These are phyloP conservation scores for Eleusine coracana DNA, from an alignment of 176 grass and related monocot species.

Conservation along the genomic window DNA sequence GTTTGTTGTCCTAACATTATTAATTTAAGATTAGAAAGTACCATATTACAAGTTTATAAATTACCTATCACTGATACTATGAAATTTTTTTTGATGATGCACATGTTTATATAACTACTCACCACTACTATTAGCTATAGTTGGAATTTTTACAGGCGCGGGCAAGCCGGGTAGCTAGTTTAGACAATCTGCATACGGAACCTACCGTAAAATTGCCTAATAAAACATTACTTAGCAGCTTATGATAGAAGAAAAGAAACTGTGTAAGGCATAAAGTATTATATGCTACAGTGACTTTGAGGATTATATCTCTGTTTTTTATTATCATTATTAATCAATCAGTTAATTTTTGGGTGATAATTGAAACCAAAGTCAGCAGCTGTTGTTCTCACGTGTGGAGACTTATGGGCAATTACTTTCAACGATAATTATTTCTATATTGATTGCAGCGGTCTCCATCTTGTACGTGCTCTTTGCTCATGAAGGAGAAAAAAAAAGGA, in stretches of 20 bases:
- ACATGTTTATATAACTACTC: too few species aligned
- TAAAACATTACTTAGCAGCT: neutral
- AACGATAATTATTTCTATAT: conserved; percentile 17
- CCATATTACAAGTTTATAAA: too few species aligned
- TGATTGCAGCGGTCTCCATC: conserved; percentile 21
- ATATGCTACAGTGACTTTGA: neutral
- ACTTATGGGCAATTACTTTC: conserved; percentile 20
- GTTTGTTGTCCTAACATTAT: too few species aligned
- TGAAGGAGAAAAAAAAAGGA: neutral
- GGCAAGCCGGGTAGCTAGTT: neutral
- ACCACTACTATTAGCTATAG: neutral
- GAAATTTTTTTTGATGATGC: too few species aligned
- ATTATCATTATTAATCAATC: neutral
- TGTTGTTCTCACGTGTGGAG: conserved; percentile 46
- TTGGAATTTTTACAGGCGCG: neutral
- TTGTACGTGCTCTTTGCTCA: conserved; percentile 20
- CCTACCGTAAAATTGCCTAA: neutral
- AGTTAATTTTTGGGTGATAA: conserved; percentile 29
- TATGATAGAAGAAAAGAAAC: neutral
- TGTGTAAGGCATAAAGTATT: neutral
- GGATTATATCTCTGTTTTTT: neutral
- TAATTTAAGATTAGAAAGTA: too few species aligned
- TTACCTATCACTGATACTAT: too few species aligned
- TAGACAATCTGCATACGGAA: neutral
- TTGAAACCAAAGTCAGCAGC: conserved; percentile 42